Conservation (phyloP, 306 rosid species). For the Rubus parviflorus region DNA sequence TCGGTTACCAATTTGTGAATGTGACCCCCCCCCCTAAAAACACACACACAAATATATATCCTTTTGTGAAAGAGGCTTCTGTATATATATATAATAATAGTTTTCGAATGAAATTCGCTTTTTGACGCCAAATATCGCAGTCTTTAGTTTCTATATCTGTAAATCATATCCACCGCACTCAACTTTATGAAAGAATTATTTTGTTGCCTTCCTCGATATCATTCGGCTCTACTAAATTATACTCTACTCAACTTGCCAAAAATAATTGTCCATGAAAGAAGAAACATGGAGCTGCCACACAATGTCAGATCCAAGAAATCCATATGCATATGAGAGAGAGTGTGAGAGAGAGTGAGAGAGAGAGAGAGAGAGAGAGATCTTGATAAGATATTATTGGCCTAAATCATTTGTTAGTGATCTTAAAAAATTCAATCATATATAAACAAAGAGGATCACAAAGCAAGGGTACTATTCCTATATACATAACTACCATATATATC, state of each 20-base stretch:
- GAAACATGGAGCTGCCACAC: constrained; percentile 56
- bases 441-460: not conserved
- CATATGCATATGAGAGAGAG: not conserved
- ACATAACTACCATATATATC: constrained; percentile 7
- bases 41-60: no score
- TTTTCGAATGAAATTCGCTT: not conserved
- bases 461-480: constrained; percentile 7
- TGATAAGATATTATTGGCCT: constrained; percentile 24
- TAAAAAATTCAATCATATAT: not conserved
- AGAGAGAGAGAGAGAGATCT: not conserved
- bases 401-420: constrained; percentile 34
- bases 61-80: not conserved
- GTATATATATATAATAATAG: not conserved
- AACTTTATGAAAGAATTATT: constrained; percentile 16
- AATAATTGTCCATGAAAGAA: constrained; percentile 37
- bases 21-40: no score
- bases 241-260: constrained; percentile 34
- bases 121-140: not conserved
- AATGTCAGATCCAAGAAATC: constrained; percentile 64
- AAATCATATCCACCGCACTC: not conserved
- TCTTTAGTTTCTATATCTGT: not conserved
- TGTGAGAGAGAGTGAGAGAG: not conserved
- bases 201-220: constrained; percentile 14
- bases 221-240: not conserved
- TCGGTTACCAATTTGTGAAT: no score